phyloP scores from a whole-genome alignment of 495 filamentous ascomycete genomes.

The Tetracladium setigerum region DNA sequence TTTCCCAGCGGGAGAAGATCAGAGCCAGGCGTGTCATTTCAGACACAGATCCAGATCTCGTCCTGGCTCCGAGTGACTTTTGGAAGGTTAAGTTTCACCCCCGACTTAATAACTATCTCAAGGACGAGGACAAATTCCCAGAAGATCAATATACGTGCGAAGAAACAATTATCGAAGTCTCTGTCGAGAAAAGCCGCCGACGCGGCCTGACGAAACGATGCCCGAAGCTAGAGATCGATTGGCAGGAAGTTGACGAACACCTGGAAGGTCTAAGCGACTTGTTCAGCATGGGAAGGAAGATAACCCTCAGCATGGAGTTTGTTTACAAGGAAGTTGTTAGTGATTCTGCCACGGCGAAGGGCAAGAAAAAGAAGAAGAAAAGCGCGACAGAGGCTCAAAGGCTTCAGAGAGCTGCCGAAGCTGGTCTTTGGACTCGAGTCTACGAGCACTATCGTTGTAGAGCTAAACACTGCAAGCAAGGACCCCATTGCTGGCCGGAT shows the following conservation, averaged over 20 bases:
- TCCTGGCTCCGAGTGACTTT: constrained; percentile 11
- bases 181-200: constrained; percentile 5
- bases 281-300: constrained; percentile 13
- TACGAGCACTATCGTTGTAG: constrained; percentile 14
- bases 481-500: constrained; percentile 11
- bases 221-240: constrained; percentile 14
- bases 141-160: constrained; percentile 11
- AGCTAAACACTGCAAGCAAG: constrained; percentile 17
- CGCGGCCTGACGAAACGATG: constrained; percentile 11
- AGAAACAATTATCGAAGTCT: constrained; percentile 16
- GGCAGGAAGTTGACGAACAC: constrained; percentile 9
- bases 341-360: constrained; percentile 9
- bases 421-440: constrained; percentile 13
- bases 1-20: constrained; percentile 9
- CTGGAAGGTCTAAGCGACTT: constrained; percentile 17
- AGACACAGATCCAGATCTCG: constrained; percentile 6
- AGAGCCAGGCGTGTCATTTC: not conserved
- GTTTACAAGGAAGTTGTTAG: constrained; percentile 16
- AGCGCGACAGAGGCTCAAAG: constrained; percentile 16
- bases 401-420: constrained; percentile 15
- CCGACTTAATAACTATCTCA: constrained; percentile 10
- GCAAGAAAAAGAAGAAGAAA: constrained; percentile 14
- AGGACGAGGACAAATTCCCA: constrained; percentile 12
- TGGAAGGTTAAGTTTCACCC: constrained; percentile 8
- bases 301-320: constrained; percentile 18